Conservation (phyloP, 345 rosid species). For the Aquilaria malaccensis region DNA sequence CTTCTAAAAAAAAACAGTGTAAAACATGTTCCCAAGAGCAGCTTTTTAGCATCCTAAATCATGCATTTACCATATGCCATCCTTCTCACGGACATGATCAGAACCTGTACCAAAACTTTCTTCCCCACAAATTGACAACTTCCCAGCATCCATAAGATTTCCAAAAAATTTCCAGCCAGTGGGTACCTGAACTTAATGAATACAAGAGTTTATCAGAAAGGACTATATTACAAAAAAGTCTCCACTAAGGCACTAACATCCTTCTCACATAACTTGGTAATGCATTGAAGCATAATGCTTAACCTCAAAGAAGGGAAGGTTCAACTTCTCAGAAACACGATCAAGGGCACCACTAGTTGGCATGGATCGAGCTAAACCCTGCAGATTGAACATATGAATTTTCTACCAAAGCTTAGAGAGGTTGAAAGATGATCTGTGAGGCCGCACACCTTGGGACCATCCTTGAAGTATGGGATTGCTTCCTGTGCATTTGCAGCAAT, state of each 20-base stretch:
- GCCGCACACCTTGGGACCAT: slow-evolving; percentile 61
- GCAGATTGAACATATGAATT: slow-evolving; percentile 17
- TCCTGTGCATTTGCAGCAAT: slow-evolving; percentile 88
- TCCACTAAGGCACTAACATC: neutral
- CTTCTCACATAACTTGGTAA: neutral
- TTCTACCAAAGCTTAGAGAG: neutral
- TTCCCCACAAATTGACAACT: slow-evolving; percentile 90
- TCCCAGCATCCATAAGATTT: slow-evolving; percentile 95
- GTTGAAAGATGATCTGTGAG: neutral
- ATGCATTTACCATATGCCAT: slow-evolving; percentile 79
- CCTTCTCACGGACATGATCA: slow-evolving; percentile 95
- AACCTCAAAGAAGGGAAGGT: slow-evolving; percentile 91
- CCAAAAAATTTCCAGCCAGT: slow-evolving; percentile 99
- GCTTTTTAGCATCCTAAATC: neutral
- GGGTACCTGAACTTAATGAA: slow-evolving; percentile 56
- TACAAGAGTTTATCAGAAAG: slow-evolving; percentile 14
- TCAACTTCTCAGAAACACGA: slow-evolving; percentile 79
- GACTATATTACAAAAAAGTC: slow-evolving; percentile 4
- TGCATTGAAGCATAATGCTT: slow-evolving; percentile 9
- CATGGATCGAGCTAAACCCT: slow-evolving; percentile 97
- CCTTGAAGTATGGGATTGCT: slow-evolving; percentile 73
- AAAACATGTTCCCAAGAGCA: no score
- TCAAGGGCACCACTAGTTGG: slow-evolving; percentile 98
- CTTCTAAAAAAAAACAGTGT: no score
- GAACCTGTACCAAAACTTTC: slow-evolving; percentile 99